Base-by-base conservation (phyloP, 2,329 filamentous ascomycete genomes). In the Pyrenochaeta sp. region DNA sequence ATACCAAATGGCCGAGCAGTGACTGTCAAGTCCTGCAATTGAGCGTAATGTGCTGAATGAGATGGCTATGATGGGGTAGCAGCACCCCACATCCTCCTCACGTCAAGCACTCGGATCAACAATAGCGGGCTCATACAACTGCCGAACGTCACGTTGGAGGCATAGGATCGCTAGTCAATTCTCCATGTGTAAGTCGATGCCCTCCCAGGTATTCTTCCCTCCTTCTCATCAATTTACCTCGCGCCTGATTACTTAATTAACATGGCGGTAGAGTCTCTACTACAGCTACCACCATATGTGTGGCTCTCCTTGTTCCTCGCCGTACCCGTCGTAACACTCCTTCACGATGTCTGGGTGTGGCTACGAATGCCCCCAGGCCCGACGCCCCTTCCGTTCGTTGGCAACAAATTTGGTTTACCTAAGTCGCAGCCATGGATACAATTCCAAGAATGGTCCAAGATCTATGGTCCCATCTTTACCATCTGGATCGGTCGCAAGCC, bases 401-500 rank as follows among this genome's bases (percentile, higher is more conserved):
- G 74, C 44, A 77, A 76, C 57, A 75, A 74, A 28, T 59, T 71
- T 25, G 67, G 74, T 39, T 64, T 75, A 3, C 66, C 72, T n/a
- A 70, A 68, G 43, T 67, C 71, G n/a, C 65, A 69, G 44, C 73
- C 73, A 40, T 76, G 74, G 74, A 64, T 74, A 47, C 69, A 75
- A 50, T 75, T 83, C 67, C 70, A 82, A 59, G 66, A 78, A 53
- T 82, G 80, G 80, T 78, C 78, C 9, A 73, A 77, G 45, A 66
- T 42, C 25, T 83, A 83, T 59, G 81, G 81, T 0, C 79, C 80
- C 3, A 81, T 83, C 48, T 82, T 80, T 66, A 83, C 81, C 2
- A 75, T 83, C 58, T 82, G 80, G 81, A 78, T 82, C 27, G 81
- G 81, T 0, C 72, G 80, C n/a, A 77, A 73, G 10, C 80, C 80